Evolutionary conservation across 352 stramenopile genomes (phyloP).

Genomic region (Pythium rishiriense): DNA sequence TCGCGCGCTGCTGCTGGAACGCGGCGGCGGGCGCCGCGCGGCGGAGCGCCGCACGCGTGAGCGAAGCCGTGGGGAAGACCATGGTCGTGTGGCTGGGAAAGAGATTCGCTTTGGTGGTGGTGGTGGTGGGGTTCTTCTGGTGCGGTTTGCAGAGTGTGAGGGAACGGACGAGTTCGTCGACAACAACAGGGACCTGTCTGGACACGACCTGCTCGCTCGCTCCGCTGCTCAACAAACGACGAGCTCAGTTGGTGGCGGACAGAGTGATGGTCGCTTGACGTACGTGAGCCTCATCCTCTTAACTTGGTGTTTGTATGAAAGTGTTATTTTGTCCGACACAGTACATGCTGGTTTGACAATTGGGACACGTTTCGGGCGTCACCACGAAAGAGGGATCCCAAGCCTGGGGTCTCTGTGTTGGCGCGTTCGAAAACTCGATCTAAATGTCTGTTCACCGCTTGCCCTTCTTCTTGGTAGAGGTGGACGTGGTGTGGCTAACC

Average conservation of each 20-base stretch:
- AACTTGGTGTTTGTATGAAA: slow-evolving; percentile 16
- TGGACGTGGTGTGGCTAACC: slow-evolving; percentile 27
- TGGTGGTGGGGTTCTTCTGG: background rate
- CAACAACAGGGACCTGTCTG: too few relatives aligned
- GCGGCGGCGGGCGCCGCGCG: background rate
- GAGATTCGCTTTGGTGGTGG: background rate
- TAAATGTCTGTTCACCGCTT: slow-evolving; percentile 13
- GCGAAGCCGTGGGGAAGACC: background rate
- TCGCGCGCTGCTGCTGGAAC: slow-evolving; percentile 39
- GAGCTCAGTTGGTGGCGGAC: background rate
- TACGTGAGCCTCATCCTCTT: slow-evolving; percentile 1
- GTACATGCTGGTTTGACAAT: slow-evolving; percentile 2
- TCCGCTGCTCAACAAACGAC: slow-evolving; percentile 1
- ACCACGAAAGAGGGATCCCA: background rate
- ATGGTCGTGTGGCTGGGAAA: slow-evolving; percentile 12
- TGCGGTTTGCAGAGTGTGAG: background rate
- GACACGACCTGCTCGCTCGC: too few relatives aligned
- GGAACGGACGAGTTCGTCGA: slow-evolving; percentile 24
- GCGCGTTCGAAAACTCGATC: background rate
- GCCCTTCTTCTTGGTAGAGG: slow-evolving; percentile 44
- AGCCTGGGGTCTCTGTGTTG: background rate
- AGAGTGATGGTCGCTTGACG: slow-evolving; percentile 21
- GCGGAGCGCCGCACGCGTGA: slow-evolving; percentile 11
- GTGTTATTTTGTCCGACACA: background rate
- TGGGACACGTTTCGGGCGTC: background rate